phyloP scores from a whole-genome alignment of 1,284 basidiomycete genomes.

The Chondrostereum purpureum region DNA sequence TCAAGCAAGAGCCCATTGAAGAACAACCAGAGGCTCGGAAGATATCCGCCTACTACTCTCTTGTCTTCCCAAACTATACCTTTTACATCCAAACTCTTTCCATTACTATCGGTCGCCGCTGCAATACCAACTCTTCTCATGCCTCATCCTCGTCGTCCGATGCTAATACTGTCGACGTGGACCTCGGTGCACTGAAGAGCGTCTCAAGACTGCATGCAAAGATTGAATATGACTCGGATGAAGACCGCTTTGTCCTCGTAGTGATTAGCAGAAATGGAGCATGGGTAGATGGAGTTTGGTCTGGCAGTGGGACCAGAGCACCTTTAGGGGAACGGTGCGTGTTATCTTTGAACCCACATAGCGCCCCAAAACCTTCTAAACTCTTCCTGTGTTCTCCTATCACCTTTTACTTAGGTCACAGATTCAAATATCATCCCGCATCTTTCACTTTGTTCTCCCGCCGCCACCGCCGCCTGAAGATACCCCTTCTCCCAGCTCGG shows the following conservation, averaged over 20 bases:
- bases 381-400: constrained; percentile 8
- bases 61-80: constrained; percentile 87
- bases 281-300: constrained; percentile 97
- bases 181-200: constrained; percentile 94
- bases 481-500: constrained; percentile 69
- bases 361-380: constrained; percentile 13
- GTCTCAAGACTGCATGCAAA: constrained; percentile 94
- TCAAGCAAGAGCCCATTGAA: constrained; percentile 21
- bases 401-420: constrained; percentile 88
- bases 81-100: constrained; percentile 83
- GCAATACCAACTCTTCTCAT: constrained; percentile 39
- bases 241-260: constrained; percentile 84
- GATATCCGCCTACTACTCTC: constrained; percentile 90
- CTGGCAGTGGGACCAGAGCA: constrained; percentile 80
- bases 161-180: constrained; percentile 77
- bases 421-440: constrained; percentile 97
- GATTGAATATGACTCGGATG: constrained; percentile 86
- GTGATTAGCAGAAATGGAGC: constrained; percentile 95
- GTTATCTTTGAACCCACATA: constrained; percentile 11
- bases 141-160: constrained; percentile 59
- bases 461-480: constrained; percentile 67
- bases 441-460: constrained; percentile 94
- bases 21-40: constrained; percentile 41
- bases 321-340: constrained; percentile 76
- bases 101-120: constrained; percentile 73